Conservation (phyloP, 768 basidiomycete species). For the Floccularia luteovirens region DNA sequence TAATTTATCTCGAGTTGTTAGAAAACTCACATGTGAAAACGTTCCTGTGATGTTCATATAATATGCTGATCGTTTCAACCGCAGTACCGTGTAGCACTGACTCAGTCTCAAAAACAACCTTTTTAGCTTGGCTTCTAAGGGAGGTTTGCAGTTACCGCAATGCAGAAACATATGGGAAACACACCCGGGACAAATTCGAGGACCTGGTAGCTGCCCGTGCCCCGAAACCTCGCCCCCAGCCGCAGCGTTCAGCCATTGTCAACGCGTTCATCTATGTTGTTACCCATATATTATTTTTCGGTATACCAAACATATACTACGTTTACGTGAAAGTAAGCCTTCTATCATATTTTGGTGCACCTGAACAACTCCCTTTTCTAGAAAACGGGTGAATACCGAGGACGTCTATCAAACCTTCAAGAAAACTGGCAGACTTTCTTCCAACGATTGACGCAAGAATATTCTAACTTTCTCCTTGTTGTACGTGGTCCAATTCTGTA, state of each 20-base stretch:
- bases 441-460: slow-evolving; percentile 42
- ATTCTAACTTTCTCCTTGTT: slow-evolving; percentile 48
- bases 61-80: neutral
- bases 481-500: slow-evolving; percentile 21
- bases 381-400: slow-evolving; percentile 38
- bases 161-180: slow-evolving; percentile 34
- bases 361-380: slow-evolving; percentile 6
- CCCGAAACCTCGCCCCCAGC: slow-evolving; percentile 5
- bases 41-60: neutral
- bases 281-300: slow-evolving; percentile 39
- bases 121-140: slow-evolving; percentile 43
- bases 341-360: neutral
- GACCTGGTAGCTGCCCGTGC: slow-evolving; percentile 13
- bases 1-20: slow-evolving; percentile 33
- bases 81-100: slow-evolving; percentile 22
- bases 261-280: slow-evolving; percentile 24
- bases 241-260: slow-evolving; percentile 14
- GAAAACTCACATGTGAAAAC: slow-evolving; percentile 22
- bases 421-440: slow-evolving; percentile 43
- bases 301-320: slow-evolving; percentile 44
- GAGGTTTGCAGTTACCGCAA: slow-evolving; percentile 44
- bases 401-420: slow-evolving; percentile 39
- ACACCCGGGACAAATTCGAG: slow-evolving; percentile 24
- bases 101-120: slow-evolving; percentile 33
- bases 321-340: slow-evolving; percentile 32